Base-by-base conservation (phyloP, 176 grass and related monocot species). In the Thalia dealbata region DNA sequence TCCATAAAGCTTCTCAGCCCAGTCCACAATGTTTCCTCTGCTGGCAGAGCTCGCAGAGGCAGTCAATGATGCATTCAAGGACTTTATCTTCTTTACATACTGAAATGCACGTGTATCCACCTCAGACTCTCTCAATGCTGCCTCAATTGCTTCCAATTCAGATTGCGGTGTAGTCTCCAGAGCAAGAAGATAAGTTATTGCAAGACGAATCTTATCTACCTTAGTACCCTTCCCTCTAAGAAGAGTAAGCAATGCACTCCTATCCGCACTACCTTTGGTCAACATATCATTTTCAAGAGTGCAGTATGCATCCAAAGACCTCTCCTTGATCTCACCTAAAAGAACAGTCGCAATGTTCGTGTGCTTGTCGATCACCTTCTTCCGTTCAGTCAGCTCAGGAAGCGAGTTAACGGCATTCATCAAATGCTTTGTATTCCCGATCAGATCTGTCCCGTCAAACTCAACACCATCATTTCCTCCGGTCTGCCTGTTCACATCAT, bases 1-100 rank as follows among this genome's bases (percentile, higher is more conserved):
- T 11, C 92, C 92, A 51, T 92, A 96, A 69, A 96, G 84, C 78
- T 96, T 96, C 78, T 96, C 92, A 27, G 92, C 92, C 92, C 92
- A 96, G 79, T 96, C 92, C 21, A 96, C 92, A 70, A 96, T 90
- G 76, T 96, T 89, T 73, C 78, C 87, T 74, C 81, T 82, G 73
- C 82, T 96, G 76, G 86, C 86, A n/a, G 86, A 88, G 54, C 82
- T 89, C 58, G 88, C 89, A 51, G 89, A 88, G 65, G 71, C 67
- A 45, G 86, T 82, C 72, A 96, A 96, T 38, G 86, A 85, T 14
- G 85, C 78, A 72, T 91, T 96, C 78, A 96, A 71, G 61, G 92
- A 88, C 74, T 96, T 96, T 75, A 91, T 81, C 61, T 87, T 91
- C 80, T 96, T 96, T 50, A 92, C 92, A 67, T 96, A 96, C 60